phyloP scores from a whole-genome alignment of 176 grass and related monocot species.

The Neostapfia colusana region DNA sequence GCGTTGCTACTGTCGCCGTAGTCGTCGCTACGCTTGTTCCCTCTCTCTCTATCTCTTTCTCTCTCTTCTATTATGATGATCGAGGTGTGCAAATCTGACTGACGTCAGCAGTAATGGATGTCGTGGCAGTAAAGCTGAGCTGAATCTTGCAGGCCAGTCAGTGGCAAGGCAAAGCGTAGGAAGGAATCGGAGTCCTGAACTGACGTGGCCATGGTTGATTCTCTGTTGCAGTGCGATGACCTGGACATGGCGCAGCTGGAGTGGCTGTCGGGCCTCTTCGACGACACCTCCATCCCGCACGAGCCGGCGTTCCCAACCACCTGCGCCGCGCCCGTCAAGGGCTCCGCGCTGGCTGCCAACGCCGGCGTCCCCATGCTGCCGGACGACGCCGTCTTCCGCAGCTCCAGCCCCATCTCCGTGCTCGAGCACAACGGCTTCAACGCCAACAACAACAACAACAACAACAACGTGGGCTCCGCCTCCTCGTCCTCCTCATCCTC shows the following conservation, averaged over 20 bases:
- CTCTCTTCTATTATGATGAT: background rate
- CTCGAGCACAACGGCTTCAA: conserved; percentile 67
- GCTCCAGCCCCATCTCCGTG: conserved; percentile 81
- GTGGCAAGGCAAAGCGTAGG: too few relatives aligned
- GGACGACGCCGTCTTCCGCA: conserved; percentile 61
- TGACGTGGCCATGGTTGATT: too few relatives aligned
- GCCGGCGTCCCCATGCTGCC: conserved; percentile 29
- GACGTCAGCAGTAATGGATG: background rate
- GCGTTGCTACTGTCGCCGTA: too few relatives aligned
- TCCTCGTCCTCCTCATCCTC: conserved; percentile 69
- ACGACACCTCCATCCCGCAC: conserved; percentile 72
- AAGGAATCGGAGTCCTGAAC: too few relatives aligned
- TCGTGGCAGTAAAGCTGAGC: conserved; percentile 7
- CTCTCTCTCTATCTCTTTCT: too few relatives aligned
- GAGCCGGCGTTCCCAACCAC: conserved; percentile 31
- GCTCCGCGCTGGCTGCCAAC: conserved; percentile 19
- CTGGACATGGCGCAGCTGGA: conserved; percentile 89
- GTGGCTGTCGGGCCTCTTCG: conserved; percentile 76
- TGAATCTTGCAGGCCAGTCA: background rate
- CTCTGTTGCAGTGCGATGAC: conserved; percentile 60
- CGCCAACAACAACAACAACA: conserved; percentile 6
- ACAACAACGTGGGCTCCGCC: too few relatives aligned
- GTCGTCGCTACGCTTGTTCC: too few relatives aligned
- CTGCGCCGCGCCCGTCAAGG: conserved; percentile 36
- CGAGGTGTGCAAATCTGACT: background rate